phyloP scores from a whole-genome alignment of 2,329 filamentous ascomycete species.

The Leptographium flavum region DNA sequence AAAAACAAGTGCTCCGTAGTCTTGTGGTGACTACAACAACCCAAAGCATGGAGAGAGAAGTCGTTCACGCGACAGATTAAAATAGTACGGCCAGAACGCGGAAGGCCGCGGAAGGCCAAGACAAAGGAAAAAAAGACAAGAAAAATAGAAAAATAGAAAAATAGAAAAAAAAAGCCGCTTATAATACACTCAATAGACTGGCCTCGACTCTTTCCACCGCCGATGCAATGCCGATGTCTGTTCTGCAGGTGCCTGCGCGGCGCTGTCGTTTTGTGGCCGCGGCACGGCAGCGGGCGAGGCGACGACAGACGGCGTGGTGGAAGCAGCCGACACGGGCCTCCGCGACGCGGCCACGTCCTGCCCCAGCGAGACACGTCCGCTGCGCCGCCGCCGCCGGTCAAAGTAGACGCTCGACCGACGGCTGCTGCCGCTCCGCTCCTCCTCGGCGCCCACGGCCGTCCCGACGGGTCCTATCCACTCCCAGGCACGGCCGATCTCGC shows the following conservation, averaged over 20 bases:
- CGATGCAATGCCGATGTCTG: constrained; percentile 20
- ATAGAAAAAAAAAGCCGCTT: neutral
- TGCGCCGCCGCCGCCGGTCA: constrained; percentile 28
- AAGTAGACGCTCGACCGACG: neutral
- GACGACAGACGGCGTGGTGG: neutral
- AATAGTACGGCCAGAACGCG: no score
- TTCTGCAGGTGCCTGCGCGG: constrained; percentile 11
- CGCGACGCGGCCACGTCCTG: constrained; percentile 19
- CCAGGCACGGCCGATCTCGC: constrained; percentile 53
- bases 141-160: neutral
- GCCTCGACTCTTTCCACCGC: constrained; percentile 25
- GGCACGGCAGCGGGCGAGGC: neutral
- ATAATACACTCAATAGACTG: constrained; percentile 17
- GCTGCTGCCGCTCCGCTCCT: constrained; percentile 7
- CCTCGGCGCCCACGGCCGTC: constrained; percentile 22
- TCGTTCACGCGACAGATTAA: no score
- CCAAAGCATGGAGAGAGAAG: no score
- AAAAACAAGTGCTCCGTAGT: no score
- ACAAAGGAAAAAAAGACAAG: neutral
- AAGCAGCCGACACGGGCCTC: neutral
- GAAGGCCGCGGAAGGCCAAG: no score
- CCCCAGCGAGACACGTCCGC: constrained; percentile 34
- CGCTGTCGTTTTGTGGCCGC: constrained; percentile 21
- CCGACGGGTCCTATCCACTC: constrained; percentile 52
- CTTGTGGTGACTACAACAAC: no score